A percentile compares a stretch with the other conserved stretches of the same genome.
phyloP scores from a whole-genome alignment of 495 filamentous ascomycete species.

The Penicillium manginii region DNA sequence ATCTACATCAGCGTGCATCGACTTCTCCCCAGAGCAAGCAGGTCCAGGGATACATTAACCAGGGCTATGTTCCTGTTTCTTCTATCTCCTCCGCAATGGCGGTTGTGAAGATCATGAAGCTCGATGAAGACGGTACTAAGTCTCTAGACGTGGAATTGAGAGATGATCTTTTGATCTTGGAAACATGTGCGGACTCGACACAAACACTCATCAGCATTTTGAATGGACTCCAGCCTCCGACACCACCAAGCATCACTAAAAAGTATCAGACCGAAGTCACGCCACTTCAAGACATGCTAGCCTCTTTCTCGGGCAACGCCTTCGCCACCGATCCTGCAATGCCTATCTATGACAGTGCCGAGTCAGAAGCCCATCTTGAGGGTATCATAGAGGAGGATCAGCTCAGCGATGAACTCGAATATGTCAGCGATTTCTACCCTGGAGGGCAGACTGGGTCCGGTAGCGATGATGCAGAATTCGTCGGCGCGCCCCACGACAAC shows the following conservation, averaged over 20 bases:
- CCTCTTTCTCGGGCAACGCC: conserved; percentile 84
- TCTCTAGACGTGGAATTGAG: conserved; percentile 78
- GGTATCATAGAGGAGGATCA: conserved; percentile 29
- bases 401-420: conserved; percentile 59
- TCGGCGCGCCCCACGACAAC: conserved; percentile 40
- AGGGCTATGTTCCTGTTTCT: conserved; percentile 83
- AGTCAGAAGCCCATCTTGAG: conserved; percentile 16
- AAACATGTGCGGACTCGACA: conserved; percentile 96
- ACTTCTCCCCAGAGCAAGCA: conserved; percentile 60
- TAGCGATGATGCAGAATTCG: conserved; percentile 39
- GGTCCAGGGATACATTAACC: conserved; percentile 63
- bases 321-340: conserved; percentile 53
- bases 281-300: conserved; percentile 83
- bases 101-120: conserved; percentile 58
- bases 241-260: conserved; percentile 73
- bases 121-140: conserved; percentile 57
- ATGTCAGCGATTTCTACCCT: conserved; percentile 66
- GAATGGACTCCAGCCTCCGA: conserved; percentile 81
- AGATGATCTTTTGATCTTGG: conserved; percentile 85
- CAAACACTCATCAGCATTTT: conserved; percentile 84
- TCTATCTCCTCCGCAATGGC: conserved; percentile 79
- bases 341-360: conserved; percentile 17
- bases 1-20: conserved; percentile 49
- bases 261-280: conserved; percentile 90
- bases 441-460: conserved; percentile 35